Percentiles rank a stretch among this genome's conserved stretches.
Evolutionary conservation across 2,329 filamentous ascomycete species (phyloP).

Genomic region (Thelonectria discophora): DNA sequence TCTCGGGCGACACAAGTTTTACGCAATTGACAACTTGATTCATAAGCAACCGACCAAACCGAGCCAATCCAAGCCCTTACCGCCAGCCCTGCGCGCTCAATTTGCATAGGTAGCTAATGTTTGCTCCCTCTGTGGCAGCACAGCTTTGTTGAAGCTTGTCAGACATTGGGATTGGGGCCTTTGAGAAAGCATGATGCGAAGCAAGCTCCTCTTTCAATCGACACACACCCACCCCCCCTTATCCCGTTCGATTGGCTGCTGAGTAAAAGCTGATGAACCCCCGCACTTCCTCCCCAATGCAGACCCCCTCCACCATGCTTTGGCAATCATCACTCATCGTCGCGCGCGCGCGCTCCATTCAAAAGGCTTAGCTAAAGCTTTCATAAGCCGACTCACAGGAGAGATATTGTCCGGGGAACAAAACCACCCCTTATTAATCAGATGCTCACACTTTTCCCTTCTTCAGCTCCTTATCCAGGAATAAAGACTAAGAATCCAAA

Average conservation of each 20-base stretch:
- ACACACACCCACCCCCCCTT: neutral
- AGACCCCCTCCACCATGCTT: slow-evolving; percentile 5
- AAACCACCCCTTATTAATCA: neutral
- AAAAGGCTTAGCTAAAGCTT: slow-evolving; percentile 43
- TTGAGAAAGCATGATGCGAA: neutral
- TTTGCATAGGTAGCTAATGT: neutral
- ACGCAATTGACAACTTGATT: neutral
- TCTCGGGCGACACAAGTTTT: no score
- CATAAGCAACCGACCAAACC: neutral
- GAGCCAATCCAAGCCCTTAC: neutral
- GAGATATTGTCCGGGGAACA: neutral
- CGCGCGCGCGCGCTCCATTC: slow-evolving; percentile 33
- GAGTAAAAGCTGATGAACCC: slow-evolving; percentile 29
- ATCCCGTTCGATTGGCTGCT: slow-evolving; percentile 8
- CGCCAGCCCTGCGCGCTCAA: neutral
- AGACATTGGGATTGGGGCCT: neutral
- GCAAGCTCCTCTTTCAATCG: neutral
- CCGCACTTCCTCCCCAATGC: neutral
- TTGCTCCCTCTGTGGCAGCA: neutral
- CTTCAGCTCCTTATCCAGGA: neutral
- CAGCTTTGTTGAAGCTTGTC: neutral
- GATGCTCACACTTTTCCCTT: neutral
- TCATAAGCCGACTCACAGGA: slow-evolving; percentile 30
- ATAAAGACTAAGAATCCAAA: no score
- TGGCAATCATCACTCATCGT: slow-evolving; percentile 16